Conservation (phyloP, 2,329 filamentous ascomycete species). For the Xylariaceae sp. region DNA sequence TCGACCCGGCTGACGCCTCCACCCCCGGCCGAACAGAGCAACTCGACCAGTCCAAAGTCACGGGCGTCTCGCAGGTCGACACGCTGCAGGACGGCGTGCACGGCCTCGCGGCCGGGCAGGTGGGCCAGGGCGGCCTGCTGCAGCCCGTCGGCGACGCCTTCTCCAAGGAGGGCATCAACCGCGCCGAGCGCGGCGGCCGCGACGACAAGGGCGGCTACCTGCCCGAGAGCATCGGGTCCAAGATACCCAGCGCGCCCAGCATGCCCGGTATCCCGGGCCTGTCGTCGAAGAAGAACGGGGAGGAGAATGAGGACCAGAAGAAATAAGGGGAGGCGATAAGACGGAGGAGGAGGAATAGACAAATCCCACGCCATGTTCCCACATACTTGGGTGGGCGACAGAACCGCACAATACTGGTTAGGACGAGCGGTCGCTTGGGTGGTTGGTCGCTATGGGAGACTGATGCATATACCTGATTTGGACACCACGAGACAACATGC, state of each 20-base stretch:
- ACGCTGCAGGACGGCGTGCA: constrained; percentile 61
- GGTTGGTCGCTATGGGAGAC: too few relatives aligned
- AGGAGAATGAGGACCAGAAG: background rate
- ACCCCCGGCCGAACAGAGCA: constrained; percentile 40
- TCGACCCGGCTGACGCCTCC: constrained; percentile 3
- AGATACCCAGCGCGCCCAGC: too few relatives aligned
- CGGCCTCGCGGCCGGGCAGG: constrained; percentile 52
- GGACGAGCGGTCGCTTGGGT: too few relatives aligned
- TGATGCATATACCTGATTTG: too few relatives aligned
- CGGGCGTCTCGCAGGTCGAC: constrained; percentile 58
- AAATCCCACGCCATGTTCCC: too few relatives aligned
- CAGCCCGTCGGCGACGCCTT: constrained; percentile 55
- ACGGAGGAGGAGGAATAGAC: too few relatives aligned
- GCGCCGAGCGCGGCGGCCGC: constrained; percentile 56
- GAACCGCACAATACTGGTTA: too few relatives aligned
- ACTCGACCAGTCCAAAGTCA: constrained; percentile 63
- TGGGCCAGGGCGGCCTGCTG: constrained; percentile 60
- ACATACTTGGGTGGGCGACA: too few relatives aligned
- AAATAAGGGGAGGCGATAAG: too few relatives aligned
- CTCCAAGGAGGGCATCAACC: constrained; percentile 59
- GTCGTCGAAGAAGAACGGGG: background rate
- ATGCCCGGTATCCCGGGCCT: constrained; percentile 1
- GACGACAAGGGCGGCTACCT: constrained; percentile 49
- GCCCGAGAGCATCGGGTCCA: too few relatives aligned
- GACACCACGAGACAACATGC: too few relatives aligned